A percentile compares a stretch with the other conserved stretches of the same genome.
Conservation (phyloP, 2,329 filamentous ascomycete species). For the Botryotinia globosa region DNA sequence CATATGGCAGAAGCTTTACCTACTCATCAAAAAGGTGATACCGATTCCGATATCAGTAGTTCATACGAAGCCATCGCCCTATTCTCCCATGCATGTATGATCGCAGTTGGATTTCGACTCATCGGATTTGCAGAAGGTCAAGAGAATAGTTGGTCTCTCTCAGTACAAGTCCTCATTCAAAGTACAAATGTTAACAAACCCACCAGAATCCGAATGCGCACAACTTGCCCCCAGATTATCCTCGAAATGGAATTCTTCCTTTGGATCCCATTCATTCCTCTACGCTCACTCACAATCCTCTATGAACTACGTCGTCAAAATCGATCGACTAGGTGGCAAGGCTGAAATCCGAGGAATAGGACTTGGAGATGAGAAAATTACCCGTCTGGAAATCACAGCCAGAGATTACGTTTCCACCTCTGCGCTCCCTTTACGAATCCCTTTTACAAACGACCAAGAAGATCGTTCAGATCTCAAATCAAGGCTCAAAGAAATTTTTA, state of each 20-base stretch:
- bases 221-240: constrained; percentile 64
- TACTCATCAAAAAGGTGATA: constrained; percentile 51
- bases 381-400: constrained; percentile 69
- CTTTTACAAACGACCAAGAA: constrained; percentile 46
- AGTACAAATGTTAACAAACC: constrained; percentile 15
- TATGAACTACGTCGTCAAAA: constrained; percentile 77
- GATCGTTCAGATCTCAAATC: constrained; percentile 49
- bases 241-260: constrained; percentile 73
- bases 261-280: constrained; percentile 73
- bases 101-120: constrained; percentile 74
- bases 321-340: constrained; percentile 78
- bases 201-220: constrained; percentile 54
- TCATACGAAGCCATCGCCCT: constrained; percentile 82
- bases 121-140: constrained; percentile 83
- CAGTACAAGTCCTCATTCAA: not conserved
- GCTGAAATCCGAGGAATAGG: constrained; percentile 80
- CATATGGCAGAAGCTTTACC: constrained; percentile 60
- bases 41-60: constrained; percentile 62
- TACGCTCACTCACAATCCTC: constrained; percentile 85
- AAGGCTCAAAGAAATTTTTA: constrained; percentile 64
- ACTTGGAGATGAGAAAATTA: constrained; percentile 76
- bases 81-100: constrained; percentile 79
- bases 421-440: constrained; percentile 55
- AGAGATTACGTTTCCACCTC: constrained; percentile 70
- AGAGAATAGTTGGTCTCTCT: constrained; percentile 55